Base-by-base conservation (phyloP, 2,329 filamentous ascomycete genomes). In the Geosmithia flava region DNA sequence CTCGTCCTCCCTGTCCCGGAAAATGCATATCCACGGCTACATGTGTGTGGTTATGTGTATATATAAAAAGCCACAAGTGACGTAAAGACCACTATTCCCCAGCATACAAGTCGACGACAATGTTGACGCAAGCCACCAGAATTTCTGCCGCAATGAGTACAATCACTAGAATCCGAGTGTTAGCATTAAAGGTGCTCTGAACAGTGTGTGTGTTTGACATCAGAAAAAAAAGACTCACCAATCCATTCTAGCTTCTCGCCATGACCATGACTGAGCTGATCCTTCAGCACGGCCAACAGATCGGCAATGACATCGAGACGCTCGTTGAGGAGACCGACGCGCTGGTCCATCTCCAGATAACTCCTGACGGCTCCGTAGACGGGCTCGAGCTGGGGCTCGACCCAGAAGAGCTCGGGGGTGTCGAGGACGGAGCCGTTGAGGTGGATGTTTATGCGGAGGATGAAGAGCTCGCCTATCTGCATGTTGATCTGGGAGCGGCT, bases 401-500 rank as follows among this genome's bases (percentile, higher is more conserved):
- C 87, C 93, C 93, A 98, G 76, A 98, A 97, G 42, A 98, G 76
- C 68, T 98, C 93, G 0, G 93, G 93, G 10, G 90, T 95, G 64
- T 98, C 93, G 40, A 98, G 82, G 6, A 98, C 90, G 29, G 87
- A 95, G 33, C 93, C 93, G 64, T 97, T 95, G 46, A 98, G 76
- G 67, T 98, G 94, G 59, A 98, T 97, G 64, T 93, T 96, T 69
- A 98, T 97, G 51, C 93, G 81, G 30, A 98, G 72, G 60, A 98
- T 97, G 66, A 98, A 98, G 48, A 98, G 79, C 69, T 98, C 90
- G 62, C 93, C 93, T 52, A 98, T 96, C 67, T 97, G 90, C 90
- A 97, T 97, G 72, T 97, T 97, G 72, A 98, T 96, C 63, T 97
- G 82, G 50, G 81, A 81, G 42, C 91, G 81, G 50, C 83, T 88